A percentile compares a stretch with the other conserved stretches of the same genome.
Conservation (phyloP, 2,329 filamentous ascomycete species). For the Fusarium udum region DNA sequence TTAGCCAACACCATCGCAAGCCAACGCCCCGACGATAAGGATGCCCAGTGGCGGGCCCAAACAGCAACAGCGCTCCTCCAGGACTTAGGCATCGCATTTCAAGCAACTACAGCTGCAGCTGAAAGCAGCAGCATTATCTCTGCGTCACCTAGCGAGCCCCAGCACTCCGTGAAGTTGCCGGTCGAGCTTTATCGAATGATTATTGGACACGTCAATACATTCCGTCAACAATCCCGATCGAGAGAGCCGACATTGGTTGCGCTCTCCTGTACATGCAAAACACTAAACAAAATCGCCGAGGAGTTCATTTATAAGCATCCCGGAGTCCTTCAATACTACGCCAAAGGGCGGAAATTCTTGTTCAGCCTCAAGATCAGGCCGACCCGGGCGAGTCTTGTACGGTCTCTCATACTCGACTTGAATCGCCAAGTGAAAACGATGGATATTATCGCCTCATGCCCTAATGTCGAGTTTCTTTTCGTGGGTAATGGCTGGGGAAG, state of each 20-base stretch:
- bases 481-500: background rate
- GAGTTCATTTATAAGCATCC: background rate
- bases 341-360: background rate
- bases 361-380: background rate
- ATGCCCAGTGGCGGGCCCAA: background rate
- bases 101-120: background rate
- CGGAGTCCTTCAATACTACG: background rate
- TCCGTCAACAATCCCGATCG: background rate
- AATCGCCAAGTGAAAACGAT: background rate
- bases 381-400: background rate
- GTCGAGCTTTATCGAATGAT: background rate
- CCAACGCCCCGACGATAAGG: background rate
- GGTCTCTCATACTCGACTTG: background rate
- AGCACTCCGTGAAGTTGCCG: too few species aligned
- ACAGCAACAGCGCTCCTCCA: background rate
- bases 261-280: background rate
- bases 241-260: background rate
- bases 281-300: background rate
- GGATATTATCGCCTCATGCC: background rate
- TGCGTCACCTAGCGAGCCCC: accelerated
- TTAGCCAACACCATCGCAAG: background rate
- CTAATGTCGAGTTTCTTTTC: background rate
- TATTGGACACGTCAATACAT: background rate
- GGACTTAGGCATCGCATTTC: background rate
- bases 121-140: background rate